Evolutionary conservation across 148 eudicot species (phyloP).

Genomic region (Rhododendron molle): DNA sequence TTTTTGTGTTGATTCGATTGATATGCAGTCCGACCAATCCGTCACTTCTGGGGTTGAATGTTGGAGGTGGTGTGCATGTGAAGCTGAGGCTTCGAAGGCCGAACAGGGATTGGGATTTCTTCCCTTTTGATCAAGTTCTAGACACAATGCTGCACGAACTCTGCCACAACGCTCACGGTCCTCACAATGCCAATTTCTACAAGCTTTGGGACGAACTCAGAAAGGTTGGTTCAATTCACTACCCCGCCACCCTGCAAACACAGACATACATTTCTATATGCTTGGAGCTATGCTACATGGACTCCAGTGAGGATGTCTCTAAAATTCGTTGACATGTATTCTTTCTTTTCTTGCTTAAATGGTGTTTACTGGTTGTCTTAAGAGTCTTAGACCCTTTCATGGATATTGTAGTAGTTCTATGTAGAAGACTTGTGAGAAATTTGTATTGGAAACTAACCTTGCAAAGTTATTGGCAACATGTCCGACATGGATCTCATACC

Average conservation of each 20-base stretch:
- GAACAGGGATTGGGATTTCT: conserved; percentile 66
- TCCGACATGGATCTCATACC: not conserved
- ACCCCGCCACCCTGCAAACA: not conserved
- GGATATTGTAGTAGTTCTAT: not conserved
- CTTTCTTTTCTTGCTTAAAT: not conserved
- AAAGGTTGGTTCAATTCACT: conserved; percentile 41
- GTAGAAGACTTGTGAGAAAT: not conserved
- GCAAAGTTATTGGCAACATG: not conserved
- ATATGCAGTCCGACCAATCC: conserved; percentile 72
- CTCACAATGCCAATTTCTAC: conserved; percentile 93
- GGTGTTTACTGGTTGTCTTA: not conserved
- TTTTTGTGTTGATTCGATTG: conserved; percentile 7
- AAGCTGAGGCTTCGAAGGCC: conserved; percentile 84
- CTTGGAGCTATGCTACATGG: not conserved
- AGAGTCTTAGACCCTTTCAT: not conserved
- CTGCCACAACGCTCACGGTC: conserved; percentile 81
- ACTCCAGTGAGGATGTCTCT: not conserved
- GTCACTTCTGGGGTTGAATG: conserved; percentile 73
- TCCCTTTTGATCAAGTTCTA: conserved; percentile 58
- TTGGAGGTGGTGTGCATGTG: conserved; percentile 66
- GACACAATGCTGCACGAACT: conserved; percentile 98
- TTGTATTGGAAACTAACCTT: not conserved
- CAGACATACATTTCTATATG: not conserved
- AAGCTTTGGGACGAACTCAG: conserved; percentile 95
- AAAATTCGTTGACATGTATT: not conserved